Evolutionary conservation across 2,329 filamentous ascomycete genomes (phyloP), one percentile per base, ranked within the genome.

Genomic region (Colletotrichum sp.): DNA sequence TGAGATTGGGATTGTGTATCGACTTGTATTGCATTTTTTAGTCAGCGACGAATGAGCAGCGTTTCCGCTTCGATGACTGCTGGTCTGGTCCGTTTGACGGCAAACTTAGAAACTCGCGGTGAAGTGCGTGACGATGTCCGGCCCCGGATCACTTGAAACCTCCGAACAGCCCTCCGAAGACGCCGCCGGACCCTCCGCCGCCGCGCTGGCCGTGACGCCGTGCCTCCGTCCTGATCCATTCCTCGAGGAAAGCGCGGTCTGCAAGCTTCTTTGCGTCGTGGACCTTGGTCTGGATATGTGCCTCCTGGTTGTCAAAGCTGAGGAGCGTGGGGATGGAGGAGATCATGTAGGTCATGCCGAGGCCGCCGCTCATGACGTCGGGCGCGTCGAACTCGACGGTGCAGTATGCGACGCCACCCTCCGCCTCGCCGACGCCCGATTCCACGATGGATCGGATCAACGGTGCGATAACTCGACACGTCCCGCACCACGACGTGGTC

Each of bases 291-390:
- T 83, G 80, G 2, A 83, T 82, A 81, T 89, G 86, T 2, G 89
- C 86, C 82, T 91, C 90, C 61, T 89, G 88, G 22, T 86, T 87
- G 74, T 91, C 89, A 79, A 92, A 92, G 79, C 87, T 88, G 65
- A 93, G 83, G 72, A 93, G 81, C 10, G 90, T 92, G 28, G 91
- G 91, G 76, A 92, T 85, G 18, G 86, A 87, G 30, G 86, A 90
- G 79, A 93, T 90, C 89, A 91, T 90, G 81, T 91, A 92, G 8
- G 85, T 87, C 80, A 88, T 84, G 8, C 88, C 89, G 22, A 91
- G 80, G 1, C 83, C 85, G 9, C 82, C 84, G 22, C 78, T 74
- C 89, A 91, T 90, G 76, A 91, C 85, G 80, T 92, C 91, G 2
- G 89, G 88, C 6, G 88, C 86, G 79, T 93, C 91, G 75, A 88